Evolutionary conservation across 2,329 filamentous ascomycete species (phyloP), one percentile per base, ranked within the genome.

Genomic region (Hypoxylon sp.): DNA sequence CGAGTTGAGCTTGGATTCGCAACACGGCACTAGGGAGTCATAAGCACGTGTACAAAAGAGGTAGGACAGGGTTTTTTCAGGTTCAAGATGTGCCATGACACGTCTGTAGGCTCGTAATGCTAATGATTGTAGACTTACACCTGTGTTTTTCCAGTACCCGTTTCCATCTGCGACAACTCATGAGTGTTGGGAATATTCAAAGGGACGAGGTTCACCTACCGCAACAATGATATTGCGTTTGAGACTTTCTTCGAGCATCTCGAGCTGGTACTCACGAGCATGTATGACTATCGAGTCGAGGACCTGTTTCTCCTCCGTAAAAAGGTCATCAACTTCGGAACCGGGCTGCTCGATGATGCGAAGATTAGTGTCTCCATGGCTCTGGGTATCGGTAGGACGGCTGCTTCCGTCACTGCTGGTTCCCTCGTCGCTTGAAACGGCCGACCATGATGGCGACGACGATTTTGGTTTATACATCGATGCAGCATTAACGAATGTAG

Each of bases 81-180:
- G 30, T 32, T 42, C 26, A 4, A 17, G 50, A 27, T 7, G 44
- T 34, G 36, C 43, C 26, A 21, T 21, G 23, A 31, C 12, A 43
- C 13, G 12, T 12, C 4, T 27, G 17, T 4, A 8, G 27, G 26
- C 4, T 25, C n/a, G 31, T 32, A 29, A 51, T 12, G 6, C 9
- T 6, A 15, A 43, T 15, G 23, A 12, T 41, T 27, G 17, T 9
- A 23, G 11, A 70, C 79, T 71, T 78, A 90, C 87, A 91, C 81
- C 59, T 88, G 84, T 2, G 89, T 91, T 68, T 92, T 92, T 2
- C 89, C 89, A 57, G 82, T 90, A 1, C 89, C 89, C 0, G 89
- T 92, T 55, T 89, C 88, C 88, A 91, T 91, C 87, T 71, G 45
- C 23, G 30, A 15, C 34, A 17, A 27, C 25, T 37, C 16, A 49